A percentile compares a stretch with the other conserved stretches of the same genome.
phyloP scores from a whole-genome alignment of 148 eudicot genomes.

The Chenopodium quinoa region DNA sequence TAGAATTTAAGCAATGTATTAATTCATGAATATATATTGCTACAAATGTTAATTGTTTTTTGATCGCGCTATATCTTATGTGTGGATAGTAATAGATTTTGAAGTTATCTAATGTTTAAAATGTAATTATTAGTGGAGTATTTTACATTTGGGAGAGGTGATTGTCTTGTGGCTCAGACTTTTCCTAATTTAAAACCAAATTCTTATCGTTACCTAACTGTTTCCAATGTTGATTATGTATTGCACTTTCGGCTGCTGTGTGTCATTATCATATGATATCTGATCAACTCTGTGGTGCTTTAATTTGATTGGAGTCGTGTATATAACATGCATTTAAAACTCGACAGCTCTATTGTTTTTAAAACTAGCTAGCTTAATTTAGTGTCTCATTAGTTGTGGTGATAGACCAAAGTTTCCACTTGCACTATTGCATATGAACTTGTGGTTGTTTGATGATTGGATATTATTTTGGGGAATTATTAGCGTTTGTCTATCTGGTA shows the following conservation, averaged over 20 bases:
- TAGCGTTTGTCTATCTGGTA: neutral
- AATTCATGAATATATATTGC: too few species aligned
- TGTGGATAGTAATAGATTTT: neutral
- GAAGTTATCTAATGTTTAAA: neutral
- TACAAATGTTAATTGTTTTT: too few species aligned
- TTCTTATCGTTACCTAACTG: too few species aligned
- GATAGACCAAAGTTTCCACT: neutral
- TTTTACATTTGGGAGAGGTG: neutral
- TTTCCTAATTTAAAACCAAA: too few species aligned
- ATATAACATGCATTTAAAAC: neutral
- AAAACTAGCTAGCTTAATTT: neutral
- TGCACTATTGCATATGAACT: neutral
- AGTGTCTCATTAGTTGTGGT: neutral
- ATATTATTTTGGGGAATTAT: neutral
- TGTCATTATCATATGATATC: constrained; percentile 15
- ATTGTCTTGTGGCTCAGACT: neutral
- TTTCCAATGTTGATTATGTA: neutral
- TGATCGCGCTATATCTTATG: constrained; percentile 11
- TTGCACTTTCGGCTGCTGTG: neutral
- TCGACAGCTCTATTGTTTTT: neutral
- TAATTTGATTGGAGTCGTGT: neutral
- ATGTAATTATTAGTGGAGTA: neutral
- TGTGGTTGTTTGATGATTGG: neutral
- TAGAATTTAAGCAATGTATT: neutral
- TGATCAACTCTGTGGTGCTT: constrained; percentile 5